Evolutionary conservation across 148 eudicot species (phyloP), one percentile per base, ranked within the genome.

Genomic region (Persicaria maculosa): DNA sequence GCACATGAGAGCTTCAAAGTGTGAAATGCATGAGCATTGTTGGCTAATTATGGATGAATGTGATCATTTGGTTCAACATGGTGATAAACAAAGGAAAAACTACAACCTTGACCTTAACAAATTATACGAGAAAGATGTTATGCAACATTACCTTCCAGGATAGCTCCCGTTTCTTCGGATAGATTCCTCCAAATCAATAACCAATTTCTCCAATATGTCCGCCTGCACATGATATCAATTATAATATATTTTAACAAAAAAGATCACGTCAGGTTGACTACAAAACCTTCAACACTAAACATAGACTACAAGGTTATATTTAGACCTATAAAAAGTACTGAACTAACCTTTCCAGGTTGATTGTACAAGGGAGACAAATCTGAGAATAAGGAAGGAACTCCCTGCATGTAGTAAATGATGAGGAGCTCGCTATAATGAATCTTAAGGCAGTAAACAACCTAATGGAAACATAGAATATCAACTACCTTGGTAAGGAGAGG

Each of bases 331-430:
- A 6, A 46, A 46, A 5, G 45, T 15, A 7, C 4, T 12, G 47
- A 75, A 81, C 86, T 74, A 44, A 92, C 99, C 99, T 96, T 96
- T 81, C 94, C 99, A 79, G 93, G 88, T 58, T 90, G 94, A 82
- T 96, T 89, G 79, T 96, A 96, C 78, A 92, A 79, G 44, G 97
- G 97, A 86, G 97, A 96, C 52, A 96, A 89, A 85, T 96, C 99
- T 19, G 99, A 92, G 78, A 96, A 96, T 55, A 96, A 82, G 50
- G 99, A 96, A 50, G 99, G 99, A 76, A 96, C 91, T 52, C 99
- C 99, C 99, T 96, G 82, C 70, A 83, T 65, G 69, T 62, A 81
- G 47, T 76, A 77, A 61, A 82, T n/a, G 9, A 45, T 74, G 71
- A 80, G 68, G 68, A 72, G 71, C 78, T 6, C 17, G 47, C 12